A percentile compares a stretch with the other conserved stretches of the same genome.
phyloP scores from a whole-genome alignment of 2,329 filamentous ascomycete genomes.

The Verticillium zaregamsianum region DNA sequence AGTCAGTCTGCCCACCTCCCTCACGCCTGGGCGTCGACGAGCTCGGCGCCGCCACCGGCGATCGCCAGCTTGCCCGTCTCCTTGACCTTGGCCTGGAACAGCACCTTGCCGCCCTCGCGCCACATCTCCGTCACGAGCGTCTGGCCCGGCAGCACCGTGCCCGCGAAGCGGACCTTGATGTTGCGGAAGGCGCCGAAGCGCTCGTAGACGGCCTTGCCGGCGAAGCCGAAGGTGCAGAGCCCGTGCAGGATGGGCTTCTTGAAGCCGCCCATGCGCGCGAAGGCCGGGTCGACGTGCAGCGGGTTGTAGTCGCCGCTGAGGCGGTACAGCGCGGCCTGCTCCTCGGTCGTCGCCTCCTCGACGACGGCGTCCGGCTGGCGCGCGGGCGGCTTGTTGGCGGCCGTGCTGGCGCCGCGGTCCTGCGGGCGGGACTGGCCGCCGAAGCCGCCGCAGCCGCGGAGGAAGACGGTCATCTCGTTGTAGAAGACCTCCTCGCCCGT shows the following conservation, averaged over 20 bases:
- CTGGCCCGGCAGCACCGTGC: constrained; percentile 79
- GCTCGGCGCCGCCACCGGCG: constrained; percentile 73
- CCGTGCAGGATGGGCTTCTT: constrained; percentile 92
- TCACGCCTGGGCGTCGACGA: constrained; percentile 38
- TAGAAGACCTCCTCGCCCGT: constrained; percentile 93
- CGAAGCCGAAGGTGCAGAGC: constrained; percentile 91
- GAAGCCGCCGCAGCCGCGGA: constrained; percentile 87
- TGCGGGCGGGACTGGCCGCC: constrained; percentile 73
- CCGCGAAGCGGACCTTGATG: constrained; percentile 89
- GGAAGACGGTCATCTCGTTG: constrained; percentile 89
- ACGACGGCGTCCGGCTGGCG: constrained; percentile 76
- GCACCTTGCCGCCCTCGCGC: constrained; percentile 74
- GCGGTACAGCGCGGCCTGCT: constrained; percentile 91
- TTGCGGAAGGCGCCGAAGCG: constrained; percentile 81
- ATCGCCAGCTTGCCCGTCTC: constrained; percentile 91
- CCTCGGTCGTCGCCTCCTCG: constrained; percentile 80
- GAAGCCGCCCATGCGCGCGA: constrained; percentile 95
- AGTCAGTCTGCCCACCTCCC: not conserved
- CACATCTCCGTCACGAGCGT: constrained; percentile 91
- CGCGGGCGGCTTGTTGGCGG: constrained; percentile 72
- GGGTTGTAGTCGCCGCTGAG: constrained; percentile 95
- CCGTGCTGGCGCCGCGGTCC: constrained; percentile 79
- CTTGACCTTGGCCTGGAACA: constrained; percentile 86
- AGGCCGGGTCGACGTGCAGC: constrained; percentile 89
- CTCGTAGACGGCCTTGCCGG: constrained; percentile 87